phyloP scores from a whole-genome alignment of 2,329 filamentous ascomycete genomes.

The Xylaria sp. region DNA sequence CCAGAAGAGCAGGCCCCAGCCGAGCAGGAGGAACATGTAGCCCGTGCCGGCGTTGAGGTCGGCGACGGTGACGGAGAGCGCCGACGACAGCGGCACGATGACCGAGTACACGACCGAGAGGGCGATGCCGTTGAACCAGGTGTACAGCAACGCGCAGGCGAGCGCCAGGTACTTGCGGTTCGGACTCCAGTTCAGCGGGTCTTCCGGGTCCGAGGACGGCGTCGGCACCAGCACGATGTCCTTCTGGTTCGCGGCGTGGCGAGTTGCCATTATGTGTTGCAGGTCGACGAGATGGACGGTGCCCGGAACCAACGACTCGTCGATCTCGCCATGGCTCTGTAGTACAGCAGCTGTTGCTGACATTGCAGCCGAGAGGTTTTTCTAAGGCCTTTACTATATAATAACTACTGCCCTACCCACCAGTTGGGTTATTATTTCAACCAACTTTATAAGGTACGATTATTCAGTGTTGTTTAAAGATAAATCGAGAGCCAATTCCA shows the following conservation, averaged over 20 bases:
- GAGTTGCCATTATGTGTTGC: slow-evolving; percentile 49
- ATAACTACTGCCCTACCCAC: slow-evolving; percentile 1
- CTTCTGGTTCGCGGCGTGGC: slow-evolving; percentile 49
- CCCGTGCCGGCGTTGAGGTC: slow-evolving; percentile 50
- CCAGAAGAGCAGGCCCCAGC: slow-evolving; percentile 60
- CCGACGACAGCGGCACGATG: slow-evolving; percentile 46
- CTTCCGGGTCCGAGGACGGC: slow-evolving; percentile 62
- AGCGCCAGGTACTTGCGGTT: slow-evolving; percentile 47
- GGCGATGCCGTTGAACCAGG: slow-evolving; percentile 55
- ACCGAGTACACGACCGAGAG: slow-evolving; percentile 49
- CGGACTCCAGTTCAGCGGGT: slow-evolving; percentile 63
- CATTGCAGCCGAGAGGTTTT: slow-evolving; percentile 14
- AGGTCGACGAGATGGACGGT: slow-evolving; percentile 57
- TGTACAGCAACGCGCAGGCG: slow-evolving; percentile 49
- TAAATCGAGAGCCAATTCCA: slow-evolving; percentile 12
- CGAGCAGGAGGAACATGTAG: slow-evolving; percentile 55
- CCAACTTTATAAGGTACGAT: slow-evolving; percentile 2
- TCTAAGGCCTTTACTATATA: slow-evolving; percentile 10
- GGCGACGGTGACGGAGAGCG: slow-evolving; percentile 42
- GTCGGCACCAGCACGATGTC: slow-evolving; percentile 63
- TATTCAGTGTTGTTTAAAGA: slow-evolving; percentile 18
- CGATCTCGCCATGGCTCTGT: slow-evolving; percentile 36
- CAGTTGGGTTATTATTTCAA: slow-evolving; percentile 7
- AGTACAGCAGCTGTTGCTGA: slow-evolving; percentile 24
- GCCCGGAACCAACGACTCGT: slow-evolving; percentile 52